phyloP scores from a whole-genome alignment of 169 alveolate genomes.

The Theileria annulata region DNA sequence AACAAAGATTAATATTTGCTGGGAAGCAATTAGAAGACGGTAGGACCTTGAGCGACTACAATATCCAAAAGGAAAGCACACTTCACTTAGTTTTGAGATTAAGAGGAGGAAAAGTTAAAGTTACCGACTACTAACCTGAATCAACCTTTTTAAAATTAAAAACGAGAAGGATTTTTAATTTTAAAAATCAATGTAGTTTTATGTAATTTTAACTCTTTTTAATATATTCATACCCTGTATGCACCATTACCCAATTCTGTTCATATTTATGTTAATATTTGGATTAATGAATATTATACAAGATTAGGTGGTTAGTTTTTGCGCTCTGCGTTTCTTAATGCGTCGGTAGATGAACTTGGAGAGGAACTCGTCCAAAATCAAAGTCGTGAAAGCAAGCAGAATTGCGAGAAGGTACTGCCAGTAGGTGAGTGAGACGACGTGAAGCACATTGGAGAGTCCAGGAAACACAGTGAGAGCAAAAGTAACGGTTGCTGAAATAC shows the following conservation, averaged over 20 bases:
- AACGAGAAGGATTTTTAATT: not conserved
- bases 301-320: not conserved
- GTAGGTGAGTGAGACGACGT: slow-evolving; percentile 82
- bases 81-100: slow-evolving; percentile 96
- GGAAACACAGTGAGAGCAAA: slow-evolving; percentile 83
- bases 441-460: slow-evolving; percentile 77
- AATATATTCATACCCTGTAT: not conserved
- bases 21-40: slow-evolving; percentile 99
- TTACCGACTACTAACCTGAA: not conserved
- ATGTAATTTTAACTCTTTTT: not conserved
- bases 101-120: slow-evolving; percentile 92
- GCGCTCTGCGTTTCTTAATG: slow-evolving; percentile 1
- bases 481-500: slow-evolving; percentile 85
- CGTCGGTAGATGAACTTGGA: slow-evolving; percentile 79
- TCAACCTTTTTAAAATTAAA: not conserved
- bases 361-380: slow-evolving; percentile 81
- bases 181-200: not conserved
- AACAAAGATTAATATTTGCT: slow-evolving; percentile 98
- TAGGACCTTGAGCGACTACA: slow-evolving; percentile 97
- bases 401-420: slow-evolving; percentile 86
- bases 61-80: slow-evolving; percentile 97
- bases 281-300: not conserved
- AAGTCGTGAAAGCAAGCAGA: slow-evolving; percentile 81
- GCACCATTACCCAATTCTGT: too few species aligned
- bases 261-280: too few species aligned